Base-by-base conservation (phyloP, 352 stramenopile species). In the Globisporangium parvum region DNA sequence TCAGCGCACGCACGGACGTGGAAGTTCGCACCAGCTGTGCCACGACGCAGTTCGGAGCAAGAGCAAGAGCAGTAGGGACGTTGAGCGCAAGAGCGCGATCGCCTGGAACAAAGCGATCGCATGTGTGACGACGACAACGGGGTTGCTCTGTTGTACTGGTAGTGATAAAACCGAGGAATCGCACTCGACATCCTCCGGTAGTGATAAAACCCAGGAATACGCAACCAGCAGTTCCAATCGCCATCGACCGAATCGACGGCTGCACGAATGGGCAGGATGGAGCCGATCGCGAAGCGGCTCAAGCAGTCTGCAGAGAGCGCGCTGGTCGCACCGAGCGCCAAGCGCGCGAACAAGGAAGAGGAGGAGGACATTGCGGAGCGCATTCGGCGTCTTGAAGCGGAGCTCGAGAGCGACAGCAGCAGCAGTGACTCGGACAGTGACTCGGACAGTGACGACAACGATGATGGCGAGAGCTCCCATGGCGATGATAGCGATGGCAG, bases 221-320 rank as follows among this genome's bases (percentile, higher is more conserved):
- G 9, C 6, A 9, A 1, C 31, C 31, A 37, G 31, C 31, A 37
- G 31, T 8, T 37, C 31, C 31, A 37, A 10, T 37, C 31, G 31
- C 31, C 31, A 37, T 14, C 31, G 10, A 37, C 31, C 1, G 12
- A 9, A 12, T 12, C 4, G 11, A 2, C 31, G 31, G 11, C 31
- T 12, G 31, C 31, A 37, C 31, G 31, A 37, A 40, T 53, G 23
- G 37, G 18, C 20, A 47, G 52, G 35, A 78, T 89, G 73, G 77
- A 89, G 75, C 83, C 83, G 55, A 93, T 93, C 61, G 80, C 83
- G 5, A 93, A 93, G 69, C 76, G 80, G 3, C 66, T 93, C n/a
- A 75, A 77, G 61, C 80, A 90, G 65, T 93, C 80, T 20, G 83
- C 69, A 26, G 80, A 90, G 61, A 79, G 63, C 28, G 75, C 71